Evolutionary conservation across 139 green algal genomes (phyloP), one percentile per base, ranked within the genome.

Genomic region (Limnomonas spitsbergensis): DNA sequence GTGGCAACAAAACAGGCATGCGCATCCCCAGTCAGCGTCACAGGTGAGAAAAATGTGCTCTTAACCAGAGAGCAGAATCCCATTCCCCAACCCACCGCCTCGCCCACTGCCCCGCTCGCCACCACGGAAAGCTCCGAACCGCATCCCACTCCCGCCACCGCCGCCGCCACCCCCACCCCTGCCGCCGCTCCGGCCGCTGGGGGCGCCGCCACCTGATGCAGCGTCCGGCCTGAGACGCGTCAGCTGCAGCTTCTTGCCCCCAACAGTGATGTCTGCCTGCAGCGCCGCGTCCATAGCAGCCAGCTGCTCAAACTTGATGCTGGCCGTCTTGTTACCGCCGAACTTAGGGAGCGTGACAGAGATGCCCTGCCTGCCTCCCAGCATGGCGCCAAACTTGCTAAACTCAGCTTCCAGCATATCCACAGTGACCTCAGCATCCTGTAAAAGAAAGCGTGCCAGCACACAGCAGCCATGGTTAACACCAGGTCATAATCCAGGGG

Each of bases 351-450:
- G 20, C 31, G 35, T 26, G 37, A 69, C 38, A 24, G 32, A 9
- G 29, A 39, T 40, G 40, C 39, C 72, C 29, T 76, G 69, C 36
- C 53, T 76, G 72, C 72, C 72, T 4, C 4, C 2, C 14, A 38
- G 31, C 7, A 80, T 31, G 7, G 54, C 9, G 9, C 75, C 75
- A 73, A 66, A 80, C 37, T 74, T 73, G 75, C 36, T 38, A 37
- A 80, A 80, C 56, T 80, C 75, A 40, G 36, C 38, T 36, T 74
- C 38, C 4, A 80, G 56, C 54, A 72, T 4, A 2, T 73, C 36
- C 24, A 36, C 37, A 1, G 54, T 6, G 2, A 80, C 24, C 29
- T 80, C 39, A 20, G 47, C 20, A 61, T 61, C 47, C 47, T 61
- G 47, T 61, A 29, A 61, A 61, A 20, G 47, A 3, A 27, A 26